Conservation (phyloP, 1,139 yeast genomes). For the Hansenula sp. region DNA sequence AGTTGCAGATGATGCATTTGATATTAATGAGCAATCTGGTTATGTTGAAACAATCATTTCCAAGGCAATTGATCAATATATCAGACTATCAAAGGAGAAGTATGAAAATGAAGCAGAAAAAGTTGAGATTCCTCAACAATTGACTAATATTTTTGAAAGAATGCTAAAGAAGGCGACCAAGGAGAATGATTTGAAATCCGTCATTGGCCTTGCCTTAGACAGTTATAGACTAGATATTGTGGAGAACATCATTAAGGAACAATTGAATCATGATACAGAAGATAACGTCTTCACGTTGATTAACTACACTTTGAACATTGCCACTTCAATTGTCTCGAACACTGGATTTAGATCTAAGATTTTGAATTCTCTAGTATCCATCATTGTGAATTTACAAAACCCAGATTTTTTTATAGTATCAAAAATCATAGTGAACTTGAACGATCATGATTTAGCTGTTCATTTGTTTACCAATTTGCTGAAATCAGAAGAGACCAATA, state of each 20-base stretch:
- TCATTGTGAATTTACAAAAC: constrained; percentile 51
- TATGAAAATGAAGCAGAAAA: constrained; percentile 36
- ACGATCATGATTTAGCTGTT: constrained; percentile 68
- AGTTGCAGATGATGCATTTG: constrained; percentile 77
- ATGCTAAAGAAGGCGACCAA: constrained; percentile 81
- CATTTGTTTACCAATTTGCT: constrained; percentile 63
- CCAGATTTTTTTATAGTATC: constrained; percentile 82
- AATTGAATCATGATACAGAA: constrained; percentile 37
- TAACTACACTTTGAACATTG: constrained; percentile 74
- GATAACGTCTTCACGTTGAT: constrained; percentile 55
- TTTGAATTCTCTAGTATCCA: constrained; percentile 57
- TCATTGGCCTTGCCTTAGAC: constrained; percentile 89
- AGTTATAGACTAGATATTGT: constrained; percentile 83
- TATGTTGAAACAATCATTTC: constrained; percentile 92
- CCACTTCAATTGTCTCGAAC: constrained; percentile 62
- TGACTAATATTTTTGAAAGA: constrained; percentile 70
- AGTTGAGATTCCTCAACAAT: constrained; percentile 51
- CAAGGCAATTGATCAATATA: constrained; percentile 84
- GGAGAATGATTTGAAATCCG: constrained; percentile 71
- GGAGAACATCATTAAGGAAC: constrained; percentile 51
- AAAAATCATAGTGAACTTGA: constrained; percentile 84
- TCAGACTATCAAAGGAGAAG: constrained; percentile 54
- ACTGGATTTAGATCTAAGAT: constrained; percentile 63
- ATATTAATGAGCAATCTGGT: constrained; percentile 72
- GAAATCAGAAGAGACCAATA: constrained; percentile 31